Conservation (phyloP, 805 yeast genomes). For the Monosporozyma siamensis region DNA sequence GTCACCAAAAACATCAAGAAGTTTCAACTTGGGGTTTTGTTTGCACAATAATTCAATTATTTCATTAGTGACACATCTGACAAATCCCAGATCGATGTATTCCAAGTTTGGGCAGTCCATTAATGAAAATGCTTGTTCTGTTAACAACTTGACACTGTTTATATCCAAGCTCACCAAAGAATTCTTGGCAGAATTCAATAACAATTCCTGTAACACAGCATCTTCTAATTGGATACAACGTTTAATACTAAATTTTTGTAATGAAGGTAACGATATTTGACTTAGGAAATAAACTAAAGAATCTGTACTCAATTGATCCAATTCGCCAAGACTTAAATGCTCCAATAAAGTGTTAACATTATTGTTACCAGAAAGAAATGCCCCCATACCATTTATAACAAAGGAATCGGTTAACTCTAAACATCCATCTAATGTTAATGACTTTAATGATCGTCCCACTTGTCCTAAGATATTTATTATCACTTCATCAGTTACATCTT, state of each 20-base stretch:
- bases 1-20: constrained; percentile 75
- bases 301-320: constrained; percentile 61
- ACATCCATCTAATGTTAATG: constrained; percentile 65
- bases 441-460: constrained; percentile 51
- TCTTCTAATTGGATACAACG: constrained; percentile 63
- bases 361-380: constrained; percentile 39
- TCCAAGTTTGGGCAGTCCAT: constrained; percentile 51
- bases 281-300: constrained; percentile 53
- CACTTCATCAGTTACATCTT: constrained; percentile 58
- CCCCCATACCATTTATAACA: constrained; percentile 45
- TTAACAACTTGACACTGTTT: constrained; percentile 59
- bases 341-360: constrained; percentile 31
- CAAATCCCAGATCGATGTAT: constrained; percentile 69
- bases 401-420: constrained; percentile 58
- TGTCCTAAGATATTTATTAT: constrained; percentile 50
- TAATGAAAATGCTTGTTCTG: constrained; percentile 42
- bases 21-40: constrained; percentile 50
- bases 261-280: constrained; percentile 40
- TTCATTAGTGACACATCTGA: constrained; percentile 63
- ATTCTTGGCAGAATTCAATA: constrained; percentile 47
- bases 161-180: constrained; percentile 63
- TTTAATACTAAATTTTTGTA: constrained; percentile 49
- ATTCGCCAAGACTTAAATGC: constrained; percentile 44
- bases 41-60: constrained; percentile 48
- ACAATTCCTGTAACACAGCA: constrained; percentile 46